Evolutionary conservation across 2,329 filamentous ascomycete species (phyloP).

Genomic region (Botryotinia calthae): DNA sequence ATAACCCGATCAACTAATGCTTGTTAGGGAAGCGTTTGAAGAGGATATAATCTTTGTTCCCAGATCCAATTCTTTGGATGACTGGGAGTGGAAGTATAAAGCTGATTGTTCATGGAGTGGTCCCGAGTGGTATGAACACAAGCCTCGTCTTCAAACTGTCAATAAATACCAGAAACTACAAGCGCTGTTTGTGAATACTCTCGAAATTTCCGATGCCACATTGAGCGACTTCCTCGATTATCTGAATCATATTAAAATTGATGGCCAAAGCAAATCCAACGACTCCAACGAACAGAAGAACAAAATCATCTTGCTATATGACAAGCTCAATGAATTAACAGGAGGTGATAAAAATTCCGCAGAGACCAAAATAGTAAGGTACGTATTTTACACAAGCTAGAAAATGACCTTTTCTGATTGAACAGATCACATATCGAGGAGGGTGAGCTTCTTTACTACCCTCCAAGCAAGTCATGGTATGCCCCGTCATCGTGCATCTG

Average conservation of each 20-base stretch:
- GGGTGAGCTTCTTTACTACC: not conserved
- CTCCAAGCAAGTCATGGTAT: not conserved
- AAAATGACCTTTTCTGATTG: not conserved
- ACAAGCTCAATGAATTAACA: not conserved
- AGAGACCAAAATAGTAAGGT: not conserved
- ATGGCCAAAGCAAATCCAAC: not conserved
- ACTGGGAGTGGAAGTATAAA: not conserved
- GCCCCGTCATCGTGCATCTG: not conserved
- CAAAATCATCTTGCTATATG: not conserved
- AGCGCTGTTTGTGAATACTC: not conserved
- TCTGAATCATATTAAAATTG: not conserved
- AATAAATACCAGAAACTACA: not conserved
- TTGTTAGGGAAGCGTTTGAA: not conserved
- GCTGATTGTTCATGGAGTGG: not conserved
- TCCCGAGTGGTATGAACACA: not conserved
- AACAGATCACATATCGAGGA: not conserved
- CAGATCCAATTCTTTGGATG: not conserved
- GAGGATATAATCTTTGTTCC: not conserved
- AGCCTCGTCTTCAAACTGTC: not conserved
- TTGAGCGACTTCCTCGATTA: not conserved
- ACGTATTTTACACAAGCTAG: not conserved
- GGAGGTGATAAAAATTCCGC: fast-evolving
- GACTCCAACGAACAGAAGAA: not conserved
- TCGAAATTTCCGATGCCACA: not conserved
- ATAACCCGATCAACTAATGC: not conserved